Base-by-base conservation (phyloP, 768 basidiomycete genomes). In the Gyrodon lividus region DNA sequence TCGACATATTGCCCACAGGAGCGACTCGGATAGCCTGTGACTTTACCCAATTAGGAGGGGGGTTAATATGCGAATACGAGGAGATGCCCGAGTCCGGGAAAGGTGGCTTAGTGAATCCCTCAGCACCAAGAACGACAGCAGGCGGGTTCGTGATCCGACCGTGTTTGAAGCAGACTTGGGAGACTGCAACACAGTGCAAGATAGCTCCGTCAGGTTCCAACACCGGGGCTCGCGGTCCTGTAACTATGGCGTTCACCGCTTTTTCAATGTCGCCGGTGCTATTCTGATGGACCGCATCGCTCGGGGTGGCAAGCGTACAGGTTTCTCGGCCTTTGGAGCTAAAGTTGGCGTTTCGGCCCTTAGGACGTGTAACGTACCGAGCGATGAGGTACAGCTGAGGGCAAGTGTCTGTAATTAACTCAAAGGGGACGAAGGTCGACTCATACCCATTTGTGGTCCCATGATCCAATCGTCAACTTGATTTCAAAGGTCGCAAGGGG, bases 391-490 rank as follows among this genome's bases (percentile, higher is more conserved):
- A 89, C 17, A 86, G 22, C 87, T 89, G 9, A 50, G n/a, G 33
- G 8, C 3, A 28, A 2, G 4, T 28, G 26, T 28, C 8, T 3
- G 7, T 13, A 13, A 31, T 6, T 13, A 31, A 31, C 12, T 4
- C 24, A 7, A 26, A 31, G 6, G 26, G 26, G 6, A 28, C 6
- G 26, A 28, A 7, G 5, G 26, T 28, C 26, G 26, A 28, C 26
- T 28, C 26, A 28, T 58, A 86, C 87, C 88, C 88, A 90, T 79
- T 90, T 90, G 30, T 83, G 70, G 46, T 89, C 87, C 89, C 89
- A 90, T 6, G 77, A 70, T 10, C 71, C 83, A 2, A 88, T 67
- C 22, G 64, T 72, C 10, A 79, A 61, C 34, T 82, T 73, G 8
- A 89, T 74, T 67, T 90, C 85, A 56, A 85, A 90, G 1, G 68